A percentile compares a stretch with the other conserved stretches of the same genome.
These are phyloP conservation scores for Emmonsiellopsis sp. DNA, from an alignment of 2,329 filamentous ascomycete species.

Conservation along the genomic window DNA sequence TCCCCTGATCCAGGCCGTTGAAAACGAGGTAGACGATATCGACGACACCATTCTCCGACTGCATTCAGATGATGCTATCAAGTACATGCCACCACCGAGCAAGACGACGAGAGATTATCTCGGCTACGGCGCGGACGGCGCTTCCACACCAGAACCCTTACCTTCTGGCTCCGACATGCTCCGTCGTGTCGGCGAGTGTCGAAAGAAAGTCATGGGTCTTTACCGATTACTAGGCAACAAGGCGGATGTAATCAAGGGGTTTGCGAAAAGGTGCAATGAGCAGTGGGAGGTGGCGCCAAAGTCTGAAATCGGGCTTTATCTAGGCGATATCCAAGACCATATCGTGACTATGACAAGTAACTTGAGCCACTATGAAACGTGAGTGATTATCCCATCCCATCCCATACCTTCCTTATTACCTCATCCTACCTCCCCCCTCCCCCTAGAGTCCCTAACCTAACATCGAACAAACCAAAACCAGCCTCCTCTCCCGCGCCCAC, in stretches of 20 bases:
- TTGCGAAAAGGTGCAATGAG: conserved; percentile 96
- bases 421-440: background rate
- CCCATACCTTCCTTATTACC: too few relatives aligned
- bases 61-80: conserved; percentile 50
- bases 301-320: conserved; percentile 92
- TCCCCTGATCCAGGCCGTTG: conserved; percentile 83
- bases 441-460: background rate
- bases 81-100: conserved; percentile 29
- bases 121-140: background rate
- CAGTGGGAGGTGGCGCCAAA: conserved; percentile 93
- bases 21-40: conserved; percentile 94
- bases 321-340: conserved; percentile 98
- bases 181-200: conserved; percentile 80
- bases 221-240: conserved; percentile 93
- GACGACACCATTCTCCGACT: conserved; percentile 82
- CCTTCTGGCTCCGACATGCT: conserved; percentile 69
- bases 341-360: conserved; percentile 99
- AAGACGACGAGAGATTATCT: conserved; percentile 7
- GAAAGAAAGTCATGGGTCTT: conserved; percentile 94
- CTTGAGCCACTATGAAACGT: conserved; percentile 93
- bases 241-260: conserved; percentile 97
- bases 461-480: conserved; percentile 30
- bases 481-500: conserved; percentile 82
- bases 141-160: conserved; percentile 28
- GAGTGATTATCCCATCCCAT: too few relatives aligned